A percentile compares a stretch with the other conserved stretches of the same genome.
Conservation (phyloP, 1,284 basidiomycete species). For the Stygiomarasmius scandens region DNA sequence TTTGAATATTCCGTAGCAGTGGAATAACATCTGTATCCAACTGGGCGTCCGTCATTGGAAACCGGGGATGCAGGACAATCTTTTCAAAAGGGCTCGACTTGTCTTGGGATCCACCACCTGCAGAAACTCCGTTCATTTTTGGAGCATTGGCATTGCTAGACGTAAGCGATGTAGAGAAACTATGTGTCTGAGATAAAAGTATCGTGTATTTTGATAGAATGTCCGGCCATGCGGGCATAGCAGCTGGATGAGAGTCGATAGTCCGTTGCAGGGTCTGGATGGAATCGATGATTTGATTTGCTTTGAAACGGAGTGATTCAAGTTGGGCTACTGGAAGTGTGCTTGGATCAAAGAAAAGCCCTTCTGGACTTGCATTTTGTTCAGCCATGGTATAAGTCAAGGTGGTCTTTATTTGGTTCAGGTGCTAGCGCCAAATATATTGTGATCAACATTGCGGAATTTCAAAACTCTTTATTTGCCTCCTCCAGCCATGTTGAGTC, state of each 20-base stretch:
- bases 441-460: not conserved
- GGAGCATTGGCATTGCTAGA: slow-evolving; percentile 25
- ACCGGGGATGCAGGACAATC: slow-evolving; percentile 66
- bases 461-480: not conserved
- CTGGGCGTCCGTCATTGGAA: slow-evolving; percentile 59
- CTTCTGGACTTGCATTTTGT: not conserved
- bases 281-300: slow-evolving; percentile 75
- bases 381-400: slow-evolving; percentile 7
- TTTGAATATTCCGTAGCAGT: slow-evolving; percentile 75
- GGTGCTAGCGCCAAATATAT: not conserved
- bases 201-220: slow-evolving; percentile 82
- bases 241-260: slow-evolving; percentile 55
- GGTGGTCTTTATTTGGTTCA: not conserved
- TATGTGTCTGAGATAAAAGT: slow-evolving; percentile 77
- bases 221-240: slow-evolving; percentile 79
- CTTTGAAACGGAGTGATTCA: slow-evolving; percentile 74
- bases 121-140: slow-evolving; percentile 6
- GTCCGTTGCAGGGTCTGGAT: slow-evolving; percentile 64
- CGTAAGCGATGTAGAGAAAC: slow-evolving; percentile 59
- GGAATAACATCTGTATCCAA: slow-evolving; percentile 73
- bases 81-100: slow-evolving; percentile 55
- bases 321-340: slow-evolving; percentile 54
- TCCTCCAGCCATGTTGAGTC: slow-evolving; percentile 2
- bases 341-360: slow-evolving; percentile 24
- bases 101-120: not conserved